These are phyloP conservation scores for Entophlyctis luteolus DNA, from an alignment of 192 early-diverging fungal species.

Conservation along the genomic window DNA sequence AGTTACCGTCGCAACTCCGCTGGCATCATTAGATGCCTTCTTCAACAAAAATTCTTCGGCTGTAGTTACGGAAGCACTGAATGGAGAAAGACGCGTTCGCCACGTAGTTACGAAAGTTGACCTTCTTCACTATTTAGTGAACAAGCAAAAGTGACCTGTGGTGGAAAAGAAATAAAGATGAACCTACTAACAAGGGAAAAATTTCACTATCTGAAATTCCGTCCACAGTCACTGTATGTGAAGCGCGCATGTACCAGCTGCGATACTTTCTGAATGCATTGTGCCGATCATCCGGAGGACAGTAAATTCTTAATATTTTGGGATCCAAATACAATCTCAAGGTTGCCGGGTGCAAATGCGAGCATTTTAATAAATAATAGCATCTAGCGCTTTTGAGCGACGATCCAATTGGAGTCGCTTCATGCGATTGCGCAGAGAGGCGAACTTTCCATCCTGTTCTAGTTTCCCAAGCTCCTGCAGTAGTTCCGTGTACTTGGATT, in stretches of 20 bases:
- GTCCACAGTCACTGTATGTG: too few relatives aligned
- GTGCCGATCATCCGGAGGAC: too few relatives aligned
- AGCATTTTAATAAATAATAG: constrained; percentile 16
- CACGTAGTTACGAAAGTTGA: constrained; percentile 96
- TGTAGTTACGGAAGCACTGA: constrained; percentile 75
- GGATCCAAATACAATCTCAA: too few relatives aligned
- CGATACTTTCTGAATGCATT: too few relatives aligned
- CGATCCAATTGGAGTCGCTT: not conserved
- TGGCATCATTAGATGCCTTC: constrained; percentile 79
- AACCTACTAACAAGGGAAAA: not conserved
- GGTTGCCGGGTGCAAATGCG: too few relatives aligned
- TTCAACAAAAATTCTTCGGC: constrained; percentile 90
- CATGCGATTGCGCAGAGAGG: not conserved
- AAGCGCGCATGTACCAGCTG: too few relatives aligned
- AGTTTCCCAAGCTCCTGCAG: not conserved
- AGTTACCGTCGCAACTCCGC: constrained; percentile 79
- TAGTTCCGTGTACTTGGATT: not conserved
- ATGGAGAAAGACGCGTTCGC: constrained; percentile 58
- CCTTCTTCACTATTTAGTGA: constrained; percentile 75
- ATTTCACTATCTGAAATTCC: not conserved
- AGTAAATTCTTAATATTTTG: too few relatives aligned
- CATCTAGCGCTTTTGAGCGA: constrained; percentile 10
- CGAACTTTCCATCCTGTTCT: constrained; percentile 3
- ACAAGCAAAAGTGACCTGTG: constrained; percentile 20
- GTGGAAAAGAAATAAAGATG: not conserved